Evolutionary conservation across 177 flowering plant species (phyloP).

Genomic region (Vitis hybrid): DNA sequence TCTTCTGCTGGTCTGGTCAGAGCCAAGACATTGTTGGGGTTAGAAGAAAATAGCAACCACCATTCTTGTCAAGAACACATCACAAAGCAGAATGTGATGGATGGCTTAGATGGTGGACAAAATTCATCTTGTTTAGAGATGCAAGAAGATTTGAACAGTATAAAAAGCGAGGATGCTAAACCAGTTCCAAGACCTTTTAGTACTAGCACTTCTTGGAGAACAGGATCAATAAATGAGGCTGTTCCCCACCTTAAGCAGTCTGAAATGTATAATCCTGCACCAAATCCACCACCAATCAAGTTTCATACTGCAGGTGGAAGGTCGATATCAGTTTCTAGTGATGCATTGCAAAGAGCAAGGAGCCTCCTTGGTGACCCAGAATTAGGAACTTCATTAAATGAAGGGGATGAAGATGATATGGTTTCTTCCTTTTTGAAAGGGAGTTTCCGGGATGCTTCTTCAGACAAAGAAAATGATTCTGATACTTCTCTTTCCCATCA

Average conservation of each 20-base stretch:
- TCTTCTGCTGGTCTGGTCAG: slow-evolving; percentile 67
- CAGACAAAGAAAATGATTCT: slow-evolving; percentile 34
- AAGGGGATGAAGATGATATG: slow-evolving; percentile 27
- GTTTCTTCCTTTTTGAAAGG: slow-evolving; percentile 22
- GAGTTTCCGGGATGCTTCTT: slow-evolving; percentile 13
- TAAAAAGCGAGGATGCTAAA: slow-evolving; percentile 10
- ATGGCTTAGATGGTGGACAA: slow-evolving; percentile 18
- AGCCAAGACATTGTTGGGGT: slow-evolving; percentile 75
- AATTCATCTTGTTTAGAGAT: slow-evolving; percentile 21
- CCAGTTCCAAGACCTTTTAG: slow-evolving; percentile 19
- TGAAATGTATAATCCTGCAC: slow-evolving; percentile 20
- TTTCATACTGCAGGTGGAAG: slow-evolving; percentile 94
- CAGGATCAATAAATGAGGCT: slow-evolving; percentile 16
- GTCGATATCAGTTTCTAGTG: slow-evolving; percentile 78
- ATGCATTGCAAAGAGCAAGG: slow-evolving; percentile 85
- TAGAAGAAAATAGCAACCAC: slow-evolving; percentile 33
- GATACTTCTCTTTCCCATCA: slow-evolving; percentile 25
- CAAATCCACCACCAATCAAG: slow-evolving; percentile 58
- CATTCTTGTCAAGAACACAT: slow-evolving; percentile 10
- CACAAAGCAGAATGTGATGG: no score
- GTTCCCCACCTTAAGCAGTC: slow-evolving; percentile 19
- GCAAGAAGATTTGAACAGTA: slow-evolving; percentile 3
- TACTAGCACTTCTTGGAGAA: slow-evolving; percentile 18
- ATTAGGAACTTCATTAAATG: slow-evolving; percentile 34
- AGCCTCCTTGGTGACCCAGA: slow-evolving; percentile 86